Evolutionary conservation across 2,329 filamentous ascomycete species (phyloP).

Genomic region (Monilinia vaccinii-corymbosi): DNA sequence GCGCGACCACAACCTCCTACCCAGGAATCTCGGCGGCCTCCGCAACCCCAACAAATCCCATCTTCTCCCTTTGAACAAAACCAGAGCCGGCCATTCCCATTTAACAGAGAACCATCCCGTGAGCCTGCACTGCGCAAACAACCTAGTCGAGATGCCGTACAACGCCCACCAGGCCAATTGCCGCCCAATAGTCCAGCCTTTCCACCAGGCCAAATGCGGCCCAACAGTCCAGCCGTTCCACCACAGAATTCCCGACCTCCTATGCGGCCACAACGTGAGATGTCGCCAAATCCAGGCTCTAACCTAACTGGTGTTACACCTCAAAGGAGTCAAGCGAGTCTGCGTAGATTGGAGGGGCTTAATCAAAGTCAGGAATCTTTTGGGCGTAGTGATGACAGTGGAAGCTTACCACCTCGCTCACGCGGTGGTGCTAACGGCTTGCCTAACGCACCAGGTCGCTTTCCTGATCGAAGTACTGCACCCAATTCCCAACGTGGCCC

Average conservation of each 20-base stretch:
- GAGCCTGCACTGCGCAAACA: conserved; percentile 22
- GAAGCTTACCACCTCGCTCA: conserved; percentile 26
- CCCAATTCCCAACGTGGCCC: conserved; percentile 24
- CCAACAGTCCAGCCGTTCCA: conserved; percentile 17
- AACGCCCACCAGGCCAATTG: conserved; percentile 19
- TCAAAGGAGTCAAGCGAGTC: conserved; percentile 18
- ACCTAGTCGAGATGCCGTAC: conserved; percentile 25
- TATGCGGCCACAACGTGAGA: conserved; percentile 21
- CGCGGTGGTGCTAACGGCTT: conserved; percentile 25
- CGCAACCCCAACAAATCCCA: conserved; percentile 15
- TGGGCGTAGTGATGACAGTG: conserved; percentile 23
- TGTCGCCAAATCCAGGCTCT: conserved; percentile 24
- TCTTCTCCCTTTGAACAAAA: conserved; percentile 19
- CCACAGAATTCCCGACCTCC: conserved; percentile 22
- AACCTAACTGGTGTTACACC: conserved; percentile 17
- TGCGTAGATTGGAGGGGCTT: conserved; percentile 21
- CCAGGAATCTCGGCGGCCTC: conserved; percentile 15
- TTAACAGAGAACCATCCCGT: conserved; percentile 21
- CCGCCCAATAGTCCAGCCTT: background rate
- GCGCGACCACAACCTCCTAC: conserved; percentile 14
- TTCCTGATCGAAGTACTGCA: conserved; percentile 27
- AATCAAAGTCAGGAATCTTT: conserved; percentile 30
- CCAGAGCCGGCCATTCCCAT: conserved; percentile 19
- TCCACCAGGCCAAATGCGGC: conserved; percentile 12
- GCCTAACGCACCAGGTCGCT: conserved; percentile 24